Conservation (phyloP, 306 rosid genomes). For the Ammopiptanthus mongolicus region DNA sequence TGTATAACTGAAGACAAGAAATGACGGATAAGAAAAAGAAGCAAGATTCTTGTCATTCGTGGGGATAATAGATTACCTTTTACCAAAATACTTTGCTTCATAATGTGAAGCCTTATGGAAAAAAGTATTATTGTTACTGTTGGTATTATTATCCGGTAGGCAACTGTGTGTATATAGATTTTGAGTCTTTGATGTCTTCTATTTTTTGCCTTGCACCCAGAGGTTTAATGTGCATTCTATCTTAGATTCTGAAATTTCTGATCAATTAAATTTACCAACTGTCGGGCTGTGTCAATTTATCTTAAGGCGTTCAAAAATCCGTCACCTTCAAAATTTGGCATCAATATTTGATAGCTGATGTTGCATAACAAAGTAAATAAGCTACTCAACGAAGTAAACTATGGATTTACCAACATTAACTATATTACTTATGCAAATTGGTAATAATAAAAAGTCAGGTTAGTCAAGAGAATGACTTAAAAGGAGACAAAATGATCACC, state of each 20-base stretch:
- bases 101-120: background rate
- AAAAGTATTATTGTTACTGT: background rate
- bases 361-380: background rate
- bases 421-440: background rate
- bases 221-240: background rate
- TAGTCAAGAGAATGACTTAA: background rate
- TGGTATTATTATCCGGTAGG: background rate
- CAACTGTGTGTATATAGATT: background rate
- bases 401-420: background rate
- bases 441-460: background rate
- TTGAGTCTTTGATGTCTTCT: background rate
- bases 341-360: background rate
- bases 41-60: background rate
- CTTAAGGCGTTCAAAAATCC: background rate
- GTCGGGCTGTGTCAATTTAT: background rate
- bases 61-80: background rate
- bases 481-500: background rate
- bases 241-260: conserved; percentile 2
- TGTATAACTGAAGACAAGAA: background rate
- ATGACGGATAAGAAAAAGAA: background rate
- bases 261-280: background rate
- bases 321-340: background rate
- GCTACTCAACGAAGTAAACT: background rate
- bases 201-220: background rate
- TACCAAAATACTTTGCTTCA: background rate